Base-by-base conservation (phyloP, 2,329 filamentous ascomycete genomes). In the Dothideomycetidae sp. region DNA sequence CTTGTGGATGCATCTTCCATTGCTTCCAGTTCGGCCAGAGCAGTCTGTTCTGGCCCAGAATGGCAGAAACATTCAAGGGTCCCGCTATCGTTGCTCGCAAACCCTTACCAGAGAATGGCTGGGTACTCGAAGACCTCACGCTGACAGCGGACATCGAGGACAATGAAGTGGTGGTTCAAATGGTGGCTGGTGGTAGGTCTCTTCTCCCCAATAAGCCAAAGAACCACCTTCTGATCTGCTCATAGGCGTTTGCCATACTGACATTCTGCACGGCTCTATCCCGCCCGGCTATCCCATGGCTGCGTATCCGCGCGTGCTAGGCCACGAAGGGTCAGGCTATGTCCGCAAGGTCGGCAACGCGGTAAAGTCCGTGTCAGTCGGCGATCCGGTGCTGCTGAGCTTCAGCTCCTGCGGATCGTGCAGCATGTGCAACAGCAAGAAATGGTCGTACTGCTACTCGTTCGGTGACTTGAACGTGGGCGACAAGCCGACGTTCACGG, bases 161-260 rank as follows among this genome's bases (percentile, higher is more conserved):
- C 1, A 61, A 67, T 18, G 69, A 73, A 49, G 51, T 71, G 2
- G 53, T 71, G 2, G 61, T 73, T 3, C 63, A 68, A 29, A 64
- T 73, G 41, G 56, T 70, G 1, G 67, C 69, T 0, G 63, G 41
- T 12, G 38, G 32, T 32, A 12, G 4, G 18, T 18, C 3, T 29
- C 2, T 17, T 13, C 5, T 4, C 16, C 21, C 28, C 14, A 3
- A 10, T 19, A 29, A 17, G 18, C 23, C n/a, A n/a, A n/a, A n/a
- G n/a, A n/a, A n/a, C n/a, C 15, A 17, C 3, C 16, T 5, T 5
- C 28, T 29, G 29, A 19, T 12, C 17, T 14, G 11, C 12, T 21
- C 18, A 13, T 59, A 0, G 69, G 70, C 0, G 61, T 73, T 34
- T 73, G 70, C 43, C 70, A 73, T 41, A 69, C 68, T 0, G 70